These are phyloP conservation scores for Solanum megistacrolobum DNA, from an alignment of 257 asterid genomes.

Conservation along the genomic window DNA sequence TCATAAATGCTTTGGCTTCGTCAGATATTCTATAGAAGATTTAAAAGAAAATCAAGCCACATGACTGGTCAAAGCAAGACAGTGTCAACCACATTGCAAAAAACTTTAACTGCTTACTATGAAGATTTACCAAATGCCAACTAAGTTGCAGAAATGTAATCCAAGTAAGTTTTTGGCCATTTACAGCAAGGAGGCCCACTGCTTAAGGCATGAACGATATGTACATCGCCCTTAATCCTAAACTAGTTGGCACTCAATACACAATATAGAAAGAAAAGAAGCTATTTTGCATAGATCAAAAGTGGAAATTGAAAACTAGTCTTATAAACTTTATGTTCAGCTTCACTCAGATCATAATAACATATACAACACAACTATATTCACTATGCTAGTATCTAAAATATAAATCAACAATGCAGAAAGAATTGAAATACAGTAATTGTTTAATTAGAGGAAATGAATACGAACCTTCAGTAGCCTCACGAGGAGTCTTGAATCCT, in stretches of 20 bases:
- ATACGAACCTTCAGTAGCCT: conserved; percentile 27
- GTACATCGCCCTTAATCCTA: not conserved
- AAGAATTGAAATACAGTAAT: not conserved
- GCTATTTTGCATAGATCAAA: not conserved
- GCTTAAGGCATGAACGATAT: not conserved
- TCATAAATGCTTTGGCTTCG: not conserved
- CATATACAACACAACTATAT: not conserved
- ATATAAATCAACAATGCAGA: not conserved
- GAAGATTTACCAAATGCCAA: not conserved
- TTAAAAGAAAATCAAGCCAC: not conserved
- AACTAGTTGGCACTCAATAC: not conserved
- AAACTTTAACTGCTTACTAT: not conserved
- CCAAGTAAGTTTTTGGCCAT: not conserved
- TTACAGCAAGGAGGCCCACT: not conserved
- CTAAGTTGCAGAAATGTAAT: not conserved
- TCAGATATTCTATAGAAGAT: too few species aligned
- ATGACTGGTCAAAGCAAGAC: not conserved
- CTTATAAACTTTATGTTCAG: not conserved
- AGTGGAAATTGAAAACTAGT: not conserved
- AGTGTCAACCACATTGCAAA: not conserved
- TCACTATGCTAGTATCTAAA: not conserved
- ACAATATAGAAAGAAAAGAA: too few species aligned
- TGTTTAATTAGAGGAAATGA: not conserved
- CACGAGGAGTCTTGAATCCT: conserved; percentile 37
- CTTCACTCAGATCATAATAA: not conserved